A percentile compares a stretch with the other conserved stretches of the same genome.
Conservation (phyloP, 2,329 filamentous ascomycete species). For the Pseudogymnoascus sp. region DNA sequence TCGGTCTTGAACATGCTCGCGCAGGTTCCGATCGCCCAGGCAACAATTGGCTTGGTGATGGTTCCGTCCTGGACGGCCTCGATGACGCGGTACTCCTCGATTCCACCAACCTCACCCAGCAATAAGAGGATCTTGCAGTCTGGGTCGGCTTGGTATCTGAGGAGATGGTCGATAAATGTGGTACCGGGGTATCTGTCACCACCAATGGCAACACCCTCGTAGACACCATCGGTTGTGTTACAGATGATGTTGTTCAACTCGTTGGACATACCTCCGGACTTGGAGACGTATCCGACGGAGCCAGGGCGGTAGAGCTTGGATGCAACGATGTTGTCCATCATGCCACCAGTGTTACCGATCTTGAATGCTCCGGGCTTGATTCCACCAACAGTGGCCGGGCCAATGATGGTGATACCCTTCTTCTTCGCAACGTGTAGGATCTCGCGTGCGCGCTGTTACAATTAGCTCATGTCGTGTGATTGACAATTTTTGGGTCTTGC, state of each 20-base stretch:
- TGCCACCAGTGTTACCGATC: conserved; percentile 99
- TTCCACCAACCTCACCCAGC: conserved; percentile 96
- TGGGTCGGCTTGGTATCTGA: conserved; percentile 92
- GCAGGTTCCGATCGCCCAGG: conserved; percentile 98
- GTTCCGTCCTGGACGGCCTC: conserved; percentile 89
- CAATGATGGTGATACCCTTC: conserved; percentile 99
- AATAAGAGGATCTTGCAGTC: conserved; percentile 96
- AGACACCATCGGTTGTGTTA: conserved; percentile 93
- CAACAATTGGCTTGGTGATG: conserved; percentile 98
- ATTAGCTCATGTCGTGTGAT: conserved; percentile 4
- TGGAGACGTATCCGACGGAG: conserved; percentile 98
- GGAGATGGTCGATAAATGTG: conserved; percentile 97
- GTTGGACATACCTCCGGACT: conserved; percentile 99
- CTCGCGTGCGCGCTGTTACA: conserved; percentile 77
- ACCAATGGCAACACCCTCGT: conserved; percentile 98
- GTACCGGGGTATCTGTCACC: conserved; percentile 98
- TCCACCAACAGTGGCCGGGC: conserved; percentile 94
- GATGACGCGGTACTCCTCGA: conserved; percentile 99
- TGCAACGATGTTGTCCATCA: conserved; percentile 99
- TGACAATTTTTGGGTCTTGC: conserved; percentile 29
- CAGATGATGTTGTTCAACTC: conserved; percentile 99
- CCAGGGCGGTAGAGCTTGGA: conserved; percentile 99
- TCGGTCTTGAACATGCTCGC: conserved; percentile 99
- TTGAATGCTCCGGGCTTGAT: conserved; percentile 99
- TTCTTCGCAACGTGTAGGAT: conserved; percentile 94